Evolutionary conservation across 768 basidiomycete species (phyloP), one percentile per base, ranked within the genome.

Genomic region (Tulasnella sp.): DNA sequence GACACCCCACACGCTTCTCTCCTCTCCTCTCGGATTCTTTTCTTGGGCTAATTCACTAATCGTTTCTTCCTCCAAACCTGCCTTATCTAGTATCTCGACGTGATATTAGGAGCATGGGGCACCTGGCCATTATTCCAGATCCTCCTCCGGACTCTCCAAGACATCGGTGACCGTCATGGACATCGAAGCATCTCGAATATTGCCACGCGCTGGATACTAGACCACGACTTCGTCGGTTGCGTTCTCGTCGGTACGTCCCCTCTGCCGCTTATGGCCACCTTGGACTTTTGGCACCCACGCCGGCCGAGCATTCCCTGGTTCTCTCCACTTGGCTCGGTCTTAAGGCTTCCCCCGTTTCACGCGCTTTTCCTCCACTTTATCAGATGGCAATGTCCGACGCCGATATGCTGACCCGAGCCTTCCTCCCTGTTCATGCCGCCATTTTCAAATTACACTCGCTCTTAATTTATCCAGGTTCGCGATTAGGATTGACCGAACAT

Each of bases 41-140:
- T 22, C 29, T 68, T 68, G 34, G 34, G 67, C 8, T 42, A 42
- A 70, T 70, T 38, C 36, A 38, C 69, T 70, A 42, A 70, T 70
- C 69, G 69, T 36, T 38, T 70, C 69, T 70, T 70, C 69, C 37
- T 17, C 40, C 49, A n/a, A 72, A 29, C 75, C 37, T 78, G 71
- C 31, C 71, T 54, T 25, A 8, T 40, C n/a, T 77, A 94, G 93
- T 94, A 94, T 81, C 88, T 93, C 68, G 93, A 94, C 79, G 89
- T 93, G 85, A 94, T 94, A 78, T 80, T 91, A 69, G 89, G 87
- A 78, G 91, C 87, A 0, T 94, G 93, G 93, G 93, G 93, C 2
- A 85, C 82, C 69, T 94, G 93, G 93, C 79, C 84, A 9, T 86
- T 93, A 36, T 93, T 94, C 82, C 93, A 93, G 80, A 80, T 83